Evolutionary conservation across 306 rosid genomes (phyloP).

Genomic region (Dalbergia oliveri): DNA sequence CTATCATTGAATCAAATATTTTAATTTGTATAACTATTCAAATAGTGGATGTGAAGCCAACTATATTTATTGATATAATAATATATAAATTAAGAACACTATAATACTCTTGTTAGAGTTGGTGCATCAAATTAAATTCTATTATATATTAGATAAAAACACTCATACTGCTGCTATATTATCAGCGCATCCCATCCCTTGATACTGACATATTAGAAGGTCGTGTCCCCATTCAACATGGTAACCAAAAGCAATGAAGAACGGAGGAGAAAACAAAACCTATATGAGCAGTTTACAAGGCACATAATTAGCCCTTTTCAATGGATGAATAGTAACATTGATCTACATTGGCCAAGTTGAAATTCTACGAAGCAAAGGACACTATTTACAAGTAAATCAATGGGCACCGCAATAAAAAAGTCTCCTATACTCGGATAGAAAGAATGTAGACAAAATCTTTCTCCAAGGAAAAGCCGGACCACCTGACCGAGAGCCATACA

Average conservation of each 20-base stretch:
- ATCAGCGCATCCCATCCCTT: neutral
- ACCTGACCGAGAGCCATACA: slow-evolving; percentile 37
- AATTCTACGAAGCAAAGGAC: neutral
- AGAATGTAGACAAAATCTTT: slow-evolving; percentile 31
- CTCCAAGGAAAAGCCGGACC: slow-evolving; percentile 37
- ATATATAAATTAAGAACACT: no score
- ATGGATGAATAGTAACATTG: slow-evolving; percentile 4
- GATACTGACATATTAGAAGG: slow-evolving; percentile 10
- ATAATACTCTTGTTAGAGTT: no score
- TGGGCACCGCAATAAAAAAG: neutral
- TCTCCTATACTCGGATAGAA: slow-evolving; percentile 10
- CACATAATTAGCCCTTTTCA: neutral
- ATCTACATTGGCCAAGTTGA: neutral
- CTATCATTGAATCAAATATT: no score
- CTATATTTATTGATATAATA: no score
- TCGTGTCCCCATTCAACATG: slow-evolving; percentile 2
- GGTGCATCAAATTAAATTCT: no score
- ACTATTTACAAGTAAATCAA: neutral
- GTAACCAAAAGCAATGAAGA: neutral
- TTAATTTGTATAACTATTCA: no score
- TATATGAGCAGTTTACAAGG: neutral
- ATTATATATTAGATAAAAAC: no score
- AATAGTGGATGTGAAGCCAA: no score
- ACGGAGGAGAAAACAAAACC: neutral
- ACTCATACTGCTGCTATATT: no score